Conservation (phyloP, 495 filamentous ascomycete species). For the Aspergillus bridgeri region DNA sequence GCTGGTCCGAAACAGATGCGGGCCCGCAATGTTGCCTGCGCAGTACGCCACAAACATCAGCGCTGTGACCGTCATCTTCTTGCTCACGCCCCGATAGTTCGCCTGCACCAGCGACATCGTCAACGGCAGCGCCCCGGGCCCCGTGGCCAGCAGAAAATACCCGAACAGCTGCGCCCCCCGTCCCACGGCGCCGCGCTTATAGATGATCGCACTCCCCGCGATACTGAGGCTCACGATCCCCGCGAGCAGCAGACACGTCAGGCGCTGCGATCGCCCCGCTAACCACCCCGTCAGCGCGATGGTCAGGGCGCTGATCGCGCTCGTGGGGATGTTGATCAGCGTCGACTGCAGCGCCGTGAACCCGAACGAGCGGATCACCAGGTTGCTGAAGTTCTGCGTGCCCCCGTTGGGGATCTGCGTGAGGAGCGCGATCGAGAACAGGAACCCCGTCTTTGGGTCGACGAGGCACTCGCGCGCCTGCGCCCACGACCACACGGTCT, state of each 20-base stretch:
- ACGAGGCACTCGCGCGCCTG: conserved; percentile 50
- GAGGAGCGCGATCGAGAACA: conserved; percentile 56
- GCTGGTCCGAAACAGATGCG: conserved; percentile 34
- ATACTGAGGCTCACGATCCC: conserved; percentile 34
- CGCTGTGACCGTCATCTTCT: conserved; percentile 54
- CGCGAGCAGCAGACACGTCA: conserved; percentile 33
- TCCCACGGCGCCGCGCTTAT: conserved; percentile 45
- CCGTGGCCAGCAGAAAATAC: conserved; percentile 55
- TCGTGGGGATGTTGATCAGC: conserved; percentile 41
- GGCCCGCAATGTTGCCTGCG: conserved; percentile 39
- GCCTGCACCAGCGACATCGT: conserved; percentile 52
- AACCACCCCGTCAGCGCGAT: conserved; percentile 39
- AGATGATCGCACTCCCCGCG: conserved; percentile 58
- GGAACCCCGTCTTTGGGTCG: conserved; percentile 59
- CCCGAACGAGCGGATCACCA: conserved; percentile 43
- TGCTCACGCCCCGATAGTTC: conserved; percentile 65
- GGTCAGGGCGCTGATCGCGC: conserved; percentile 35
- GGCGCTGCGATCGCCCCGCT: conserved; percentile 26
- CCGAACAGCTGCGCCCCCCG: conserved; percentile 52
- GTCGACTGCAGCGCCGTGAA: conserved; percentile 42
- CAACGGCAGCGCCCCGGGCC: conserved; percentile 54
- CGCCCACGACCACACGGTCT: conserved; percentile 53
- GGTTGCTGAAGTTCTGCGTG: conserved; percentile 44
- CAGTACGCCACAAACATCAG: conserved; percentile 42
- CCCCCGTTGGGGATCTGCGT: conserved; percentile 44